phyloP scores from a whole-genome alignment of 768 basidiomycete species.

The Austroboletus festivus region DNA sequence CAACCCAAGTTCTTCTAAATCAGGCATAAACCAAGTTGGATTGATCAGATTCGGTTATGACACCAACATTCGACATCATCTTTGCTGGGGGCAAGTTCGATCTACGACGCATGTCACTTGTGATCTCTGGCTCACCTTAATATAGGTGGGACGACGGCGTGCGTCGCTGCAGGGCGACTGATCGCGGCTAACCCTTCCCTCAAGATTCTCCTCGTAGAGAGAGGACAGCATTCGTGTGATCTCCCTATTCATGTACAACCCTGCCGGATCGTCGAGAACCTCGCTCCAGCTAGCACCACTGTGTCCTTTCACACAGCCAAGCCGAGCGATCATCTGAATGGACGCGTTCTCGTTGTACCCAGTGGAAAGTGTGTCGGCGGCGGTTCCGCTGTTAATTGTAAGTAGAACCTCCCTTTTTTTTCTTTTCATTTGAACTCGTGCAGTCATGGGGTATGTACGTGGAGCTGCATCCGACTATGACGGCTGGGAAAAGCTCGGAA shows the following conservation, averaged over 20 bases:
- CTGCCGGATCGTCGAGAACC: constrained; percentile 13
- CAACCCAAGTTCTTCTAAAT: too few species aligned
- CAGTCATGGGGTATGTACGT: constrained; percentile 22
- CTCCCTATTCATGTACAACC: constrained; percentile 21
- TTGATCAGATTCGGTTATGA: too few species aligned
- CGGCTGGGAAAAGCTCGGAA: constrained; percentile 23
- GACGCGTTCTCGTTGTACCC: constrained; percentile 11
- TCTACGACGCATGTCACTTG: too few species aligned
- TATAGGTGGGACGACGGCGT: constrained; percentile 27
- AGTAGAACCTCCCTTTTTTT: neutral
- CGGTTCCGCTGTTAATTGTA: constrained; percentile 42
- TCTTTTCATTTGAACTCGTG: neutral
- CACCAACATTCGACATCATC: too few species aligned
- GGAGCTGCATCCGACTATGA: constrained; percentile 28
- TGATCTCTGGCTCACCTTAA: too few species aligned
- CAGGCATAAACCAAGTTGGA: too few species aligned
- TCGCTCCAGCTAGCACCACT: constrained; percentile 17
- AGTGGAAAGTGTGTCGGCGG: constrained; percentile 45
- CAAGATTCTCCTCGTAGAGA: constrained; percentile 16
- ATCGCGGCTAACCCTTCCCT: constrained; percentile 23
- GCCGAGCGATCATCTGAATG: constrained; percentile 12
- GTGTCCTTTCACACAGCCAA: constrained; percentile 8
- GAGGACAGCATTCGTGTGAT: constrained; percentile 19
- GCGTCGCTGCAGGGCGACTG: constrained; percentile 27
- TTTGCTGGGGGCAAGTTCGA: too few species aligned